Evolutionary conservation across 1,284 basidiomycete species (phyloP).

Genomic region (Hymenochaete sp.): DNA sequence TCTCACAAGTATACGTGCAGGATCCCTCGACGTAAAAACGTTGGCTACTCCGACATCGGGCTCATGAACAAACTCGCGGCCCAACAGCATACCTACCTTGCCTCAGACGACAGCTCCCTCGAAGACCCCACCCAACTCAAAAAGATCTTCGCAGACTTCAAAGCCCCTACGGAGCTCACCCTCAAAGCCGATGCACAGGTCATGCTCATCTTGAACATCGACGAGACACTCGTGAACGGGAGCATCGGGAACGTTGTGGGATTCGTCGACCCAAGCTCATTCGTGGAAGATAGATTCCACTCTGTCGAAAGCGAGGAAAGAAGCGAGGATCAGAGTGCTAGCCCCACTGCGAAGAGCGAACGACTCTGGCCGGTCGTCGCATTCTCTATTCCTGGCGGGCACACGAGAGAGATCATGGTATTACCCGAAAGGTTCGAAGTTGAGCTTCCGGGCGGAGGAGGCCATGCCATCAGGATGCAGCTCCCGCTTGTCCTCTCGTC

Average conservation of each 20-base stretch:
- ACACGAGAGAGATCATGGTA: slow-evolving; percentile 49
- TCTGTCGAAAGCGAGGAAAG: slow-evolving; percentile 27
- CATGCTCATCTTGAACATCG: slow-evolving; percentile 74
- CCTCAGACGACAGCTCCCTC: slow-evolving; percentile 48
- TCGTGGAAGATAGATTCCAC: slow-evolving; percentile 26
- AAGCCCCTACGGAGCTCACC: slow-evolving; percentile 52
- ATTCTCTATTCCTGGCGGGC: slow-evolving; percentile 59
- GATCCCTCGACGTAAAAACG: slow-evolving; percentile 58
- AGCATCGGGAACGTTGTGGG: slow-evolving; percentile 59
- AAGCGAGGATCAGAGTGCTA: slow-evolving; percentile 27
- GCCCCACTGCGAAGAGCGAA: slow-evolving; percentile 24
- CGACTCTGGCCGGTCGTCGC: slow-evolving; percentile 66
- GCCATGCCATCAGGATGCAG: slow-evolving; percentile 69
- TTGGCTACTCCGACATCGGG: slow-evolving; percentile 46
- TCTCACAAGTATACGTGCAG: too few species aligned
- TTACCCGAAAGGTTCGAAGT: slow-evolving; percentile 75
- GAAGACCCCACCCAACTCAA: slow-evolving; percentile 44
- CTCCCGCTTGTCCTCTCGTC: slow-evolving; percentile 77
- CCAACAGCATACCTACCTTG: slow-evolving; percentile 37
- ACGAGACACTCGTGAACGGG: slow-evolving; percentile 70
- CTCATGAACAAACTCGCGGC: slow-evolving; percentile 33
- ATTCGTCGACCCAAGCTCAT: slow-evolving; percentile 33
- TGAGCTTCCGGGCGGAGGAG: slow-evolving; percentile 74
- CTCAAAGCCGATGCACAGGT: slow-evolving; percentile 55
- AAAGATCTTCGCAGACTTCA: slow-evolving; percentile 65